Evolutionary conservation across 2,329 filamentous ascomycete species (phyloP).

Genomic region (Ceratocystis cubensis): DNA sequence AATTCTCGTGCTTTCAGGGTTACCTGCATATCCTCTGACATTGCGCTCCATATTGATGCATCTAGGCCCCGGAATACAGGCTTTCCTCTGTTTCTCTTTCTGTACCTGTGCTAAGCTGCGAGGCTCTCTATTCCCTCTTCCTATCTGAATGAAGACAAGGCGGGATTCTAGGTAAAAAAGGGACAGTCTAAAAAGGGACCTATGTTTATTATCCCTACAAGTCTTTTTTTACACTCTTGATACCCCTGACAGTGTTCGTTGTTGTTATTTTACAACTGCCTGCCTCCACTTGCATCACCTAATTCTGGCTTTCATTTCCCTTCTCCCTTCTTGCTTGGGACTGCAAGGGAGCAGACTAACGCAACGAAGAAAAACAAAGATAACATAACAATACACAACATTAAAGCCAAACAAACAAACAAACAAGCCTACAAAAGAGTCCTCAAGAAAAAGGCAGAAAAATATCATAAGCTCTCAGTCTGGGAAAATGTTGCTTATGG

Average conservation of each 20-base stretch:
- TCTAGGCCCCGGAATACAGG: neutral
- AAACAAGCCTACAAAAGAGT: neutral
- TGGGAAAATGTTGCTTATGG: neutral
- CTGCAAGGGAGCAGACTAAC: neutral
- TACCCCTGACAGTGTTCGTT: no score
- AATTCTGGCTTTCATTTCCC: neutral
- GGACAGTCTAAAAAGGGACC: neutral
- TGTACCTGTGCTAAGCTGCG: slow-evolving; percentile 7
- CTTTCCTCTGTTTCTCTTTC: neutral
- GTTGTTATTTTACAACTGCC: no score
- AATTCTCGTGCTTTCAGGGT: neutral
- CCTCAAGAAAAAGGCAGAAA: neutral
- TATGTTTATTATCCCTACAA: no score
- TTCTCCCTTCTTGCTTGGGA: neutral
- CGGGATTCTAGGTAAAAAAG: neutral
- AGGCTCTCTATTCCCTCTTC: neutral
- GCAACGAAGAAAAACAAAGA: neutral
- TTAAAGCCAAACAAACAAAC: slow-evolving; percentile 6
- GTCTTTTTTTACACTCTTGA: no score
- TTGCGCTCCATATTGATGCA: neutral
- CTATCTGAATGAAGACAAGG: neutral
- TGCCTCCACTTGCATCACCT: no score
- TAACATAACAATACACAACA: neutral
- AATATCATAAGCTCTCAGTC: neutral
- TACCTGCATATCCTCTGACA: slow-evolving; percentile 7